Conservation (phyloP, 2,329 filamentous ascomycete species). For the Fusarium mangiferae region DNA sequence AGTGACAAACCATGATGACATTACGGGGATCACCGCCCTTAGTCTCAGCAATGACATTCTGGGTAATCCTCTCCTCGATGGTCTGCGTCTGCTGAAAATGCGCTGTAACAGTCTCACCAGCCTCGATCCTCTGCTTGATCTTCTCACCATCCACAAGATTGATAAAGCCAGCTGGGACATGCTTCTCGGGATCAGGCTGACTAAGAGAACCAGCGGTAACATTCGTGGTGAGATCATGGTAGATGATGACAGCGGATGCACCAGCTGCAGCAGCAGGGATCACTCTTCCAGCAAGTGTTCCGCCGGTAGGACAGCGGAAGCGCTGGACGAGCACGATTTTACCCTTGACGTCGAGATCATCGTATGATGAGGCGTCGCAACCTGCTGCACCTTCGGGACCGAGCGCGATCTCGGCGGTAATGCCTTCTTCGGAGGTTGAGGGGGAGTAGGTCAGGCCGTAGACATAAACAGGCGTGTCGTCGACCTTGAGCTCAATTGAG, state of each 20-base stretch:
- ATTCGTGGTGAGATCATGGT: slow-evolving; percentile 34
- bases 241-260: slow-evolving; percentile 34
- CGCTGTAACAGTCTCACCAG: slow-evolving; percentile 49
- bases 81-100: slow-evolving; percentile 36
- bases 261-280: slow-evolving; percentile 34
- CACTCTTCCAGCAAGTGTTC: slow-evolving; percentile 37
- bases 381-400: slow-evolving; percentile 38
- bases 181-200: slow-evolving; percentile 31
- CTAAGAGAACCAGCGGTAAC: slow-evolving; percentile 37
- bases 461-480: slow-evolving; percentile 28
- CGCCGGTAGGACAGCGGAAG: slow-evolving; percentile 38
- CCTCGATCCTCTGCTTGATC: slow-evolving; percentile 52
- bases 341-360: slow-evolving; percentile 35
- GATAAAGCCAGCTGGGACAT: slow-evolving; percentile 34
- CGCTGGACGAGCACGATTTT: slow-evolving; percentile 43
- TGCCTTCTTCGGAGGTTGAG: slow-evolving; percentile 29
- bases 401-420: slow-evolving; percentile 34
- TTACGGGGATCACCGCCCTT: slow-evolving; percentile 31
- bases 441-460: slow-evolving; percentile 37
- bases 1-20: slow-evolving; percentile 30
- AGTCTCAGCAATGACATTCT: slow-evolving; percentile 36
- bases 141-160: slow-evolving; percentile 52
- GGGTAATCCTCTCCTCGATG: slow-evolving; percentile 37
- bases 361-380: slow-evolving; percentile 32
- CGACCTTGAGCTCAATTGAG: slow-evolving; percentile 50